Evolutionary conservation across 225 moss, liverwort and hornwort genomes (phyloP).

Genomic region (Rhytidiadelphus loreus): DNA sequence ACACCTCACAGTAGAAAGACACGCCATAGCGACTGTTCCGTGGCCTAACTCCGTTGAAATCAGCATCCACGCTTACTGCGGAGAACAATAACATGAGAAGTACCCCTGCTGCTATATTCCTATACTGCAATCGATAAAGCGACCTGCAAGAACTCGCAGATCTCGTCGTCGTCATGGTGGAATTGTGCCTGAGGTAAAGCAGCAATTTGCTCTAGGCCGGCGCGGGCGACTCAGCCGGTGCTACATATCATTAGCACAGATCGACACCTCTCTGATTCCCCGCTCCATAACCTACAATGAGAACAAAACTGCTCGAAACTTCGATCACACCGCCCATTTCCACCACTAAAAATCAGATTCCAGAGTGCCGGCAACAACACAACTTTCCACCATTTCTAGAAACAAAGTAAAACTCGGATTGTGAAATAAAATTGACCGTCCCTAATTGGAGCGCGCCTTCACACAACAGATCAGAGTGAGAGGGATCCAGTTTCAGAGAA

Average conservation of each 20-base stretch:
- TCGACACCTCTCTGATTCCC: too few species aligned
- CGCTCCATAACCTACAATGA: not conserved
- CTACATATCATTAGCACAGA: not conserved
- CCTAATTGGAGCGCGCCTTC: not conserved
- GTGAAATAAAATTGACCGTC: too few species aligned
- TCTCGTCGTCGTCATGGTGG: not conserved
- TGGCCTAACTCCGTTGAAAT: not conserved
- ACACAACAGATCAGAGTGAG: not conserved
- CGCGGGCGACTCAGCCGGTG: not conserved
- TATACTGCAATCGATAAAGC: not conserved
- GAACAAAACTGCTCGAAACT: not conserved
- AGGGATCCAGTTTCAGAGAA: not conserved
- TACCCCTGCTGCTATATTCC: not conserved
- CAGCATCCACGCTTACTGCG: not conserved
- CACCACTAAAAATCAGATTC: too few species aligned
- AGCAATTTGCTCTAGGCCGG: not conserved
- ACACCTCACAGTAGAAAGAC: not conserved
- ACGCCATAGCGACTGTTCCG: fast-evolving
- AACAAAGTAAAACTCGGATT: not conserved
- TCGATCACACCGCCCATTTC: too few species aligned
- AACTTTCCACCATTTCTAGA: not conserved
- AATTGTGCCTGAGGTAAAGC: not conserved
- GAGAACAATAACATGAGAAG: not conserved
- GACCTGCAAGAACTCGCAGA: not conserved
- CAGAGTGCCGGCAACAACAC: not conserved